These are phyloP conservation scores for Alternaria sp. DNA, from an alignment of 2,329 filamentous ascomycete genomes.

Conservation along the genomic window DNA sequence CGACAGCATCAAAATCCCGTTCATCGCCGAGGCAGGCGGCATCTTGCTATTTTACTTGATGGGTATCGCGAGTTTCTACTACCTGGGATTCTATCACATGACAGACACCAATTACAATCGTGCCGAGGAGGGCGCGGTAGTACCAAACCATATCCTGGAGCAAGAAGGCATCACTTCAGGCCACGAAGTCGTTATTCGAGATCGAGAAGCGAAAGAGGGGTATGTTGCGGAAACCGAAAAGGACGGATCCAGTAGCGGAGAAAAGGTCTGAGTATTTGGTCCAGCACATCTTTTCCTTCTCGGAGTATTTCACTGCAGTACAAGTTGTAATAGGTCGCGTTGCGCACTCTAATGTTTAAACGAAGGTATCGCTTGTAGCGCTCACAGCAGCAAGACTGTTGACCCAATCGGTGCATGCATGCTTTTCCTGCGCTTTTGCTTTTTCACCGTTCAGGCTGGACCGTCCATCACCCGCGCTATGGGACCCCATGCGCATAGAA, in stretches of 20 bases:
- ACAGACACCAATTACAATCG: constrained; percentile 41
- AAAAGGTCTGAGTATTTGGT: background rate
- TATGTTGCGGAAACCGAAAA: background rate
- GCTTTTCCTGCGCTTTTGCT: background rate
- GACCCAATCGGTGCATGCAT: background rate
- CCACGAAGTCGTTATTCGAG: constrained; percentile 18
- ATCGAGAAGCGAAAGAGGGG: background rate
- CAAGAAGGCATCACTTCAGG: constrained; percentile 25
- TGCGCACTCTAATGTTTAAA: background rate
- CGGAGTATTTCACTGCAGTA: background rate
- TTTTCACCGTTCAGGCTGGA: background rate
- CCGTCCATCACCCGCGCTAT: background rate
- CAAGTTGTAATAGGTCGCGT: background rate
- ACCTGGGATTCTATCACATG: constrained; percentile 37
- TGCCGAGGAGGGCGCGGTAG: constrained; percentile 29
- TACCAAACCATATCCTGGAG: constrained; percentile 38
- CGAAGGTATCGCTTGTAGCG: background rate
- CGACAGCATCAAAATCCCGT: constrained; percentile 39
- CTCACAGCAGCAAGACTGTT: background rate
- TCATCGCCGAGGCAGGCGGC: constrained; percentile 38
- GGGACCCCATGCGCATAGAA: background rate
- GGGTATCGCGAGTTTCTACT: constrained; percentile 35
- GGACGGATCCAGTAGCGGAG: background rate
- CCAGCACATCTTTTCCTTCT: background rate
- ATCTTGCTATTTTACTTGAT: constrained; percentile 38